Evolutionary conservation across 805 yeast species (phyloP).

Genomic region (Wickerhamiella hasegawae): DNA sequence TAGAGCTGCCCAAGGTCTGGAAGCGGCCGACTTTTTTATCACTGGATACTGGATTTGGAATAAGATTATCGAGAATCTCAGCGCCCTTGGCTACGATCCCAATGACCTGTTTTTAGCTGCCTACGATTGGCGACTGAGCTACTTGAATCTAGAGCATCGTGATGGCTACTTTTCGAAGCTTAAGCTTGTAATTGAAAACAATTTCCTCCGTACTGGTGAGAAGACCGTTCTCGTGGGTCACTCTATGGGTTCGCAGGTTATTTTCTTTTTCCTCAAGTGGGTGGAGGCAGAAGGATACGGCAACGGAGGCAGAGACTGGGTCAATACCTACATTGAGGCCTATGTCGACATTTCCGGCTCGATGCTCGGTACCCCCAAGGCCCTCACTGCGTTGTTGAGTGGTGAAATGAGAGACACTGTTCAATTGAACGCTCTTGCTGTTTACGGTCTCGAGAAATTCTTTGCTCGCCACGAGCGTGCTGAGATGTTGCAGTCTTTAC

Average conservation of each 20-base stretch:
- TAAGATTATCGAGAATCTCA: constrained; percentile 82
- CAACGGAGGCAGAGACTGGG: constrained; percentile 86
- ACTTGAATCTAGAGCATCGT: constrained; percentile 70
- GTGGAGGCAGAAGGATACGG: constrained; percentile 76
- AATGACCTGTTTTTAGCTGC: constrained; percentile 81
- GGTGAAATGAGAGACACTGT: constrained; percentile 99
- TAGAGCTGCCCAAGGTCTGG: constrained; percentile 91
- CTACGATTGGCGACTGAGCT: constrained; percentile 92
- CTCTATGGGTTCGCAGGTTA: constrained; percentile 92
- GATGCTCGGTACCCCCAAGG: constrained; percentile 86
- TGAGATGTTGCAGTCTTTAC: constrained; percentile 71
- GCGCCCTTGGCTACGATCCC: constrained; percentile 88
- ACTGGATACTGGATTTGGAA: constrained; percentile 99
- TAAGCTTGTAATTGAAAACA: constrained; percentile 55
- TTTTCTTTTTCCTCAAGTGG: constrained; percentile 87
- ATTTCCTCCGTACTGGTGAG: constrained; percentile 34
- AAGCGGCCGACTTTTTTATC: constrained; percentile 89
- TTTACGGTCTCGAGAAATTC: constrained; percentile 86
- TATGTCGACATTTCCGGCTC: constrained; percentile 81
- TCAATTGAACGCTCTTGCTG: constrained; percentile 80
- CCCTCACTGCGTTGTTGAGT: constrained; percentile 78
- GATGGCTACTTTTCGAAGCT: constrained; percentile 74
- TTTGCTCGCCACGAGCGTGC: constrained; percentile 80
- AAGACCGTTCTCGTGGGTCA: constrained; percentile 75
- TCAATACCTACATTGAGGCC: constrained; percentile 66